Evolutionary conservation across 257 asterid species (phyloP).

Genomic region (Cynanchum wilfordii): DNA sequence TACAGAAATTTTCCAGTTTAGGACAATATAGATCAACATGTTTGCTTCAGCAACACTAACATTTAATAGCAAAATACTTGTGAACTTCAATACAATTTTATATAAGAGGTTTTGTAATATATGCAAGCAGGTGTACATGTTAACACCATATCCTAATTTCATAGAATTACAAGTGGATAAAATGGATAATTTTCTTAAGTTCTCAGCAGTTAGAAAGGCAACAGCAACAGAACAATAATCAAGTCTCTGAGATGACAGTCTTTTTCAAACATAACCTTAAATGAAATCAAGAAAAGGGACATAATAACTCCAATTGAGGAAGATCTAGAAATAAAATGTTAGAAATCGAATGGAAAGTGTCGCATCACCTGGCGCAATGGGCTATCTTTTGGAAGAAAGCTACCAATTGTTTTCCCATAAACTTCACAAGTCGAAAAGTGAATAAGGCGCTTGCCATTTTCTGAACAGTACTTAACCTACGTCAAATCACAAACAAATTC

Average conservation of each 20-base stretch:
- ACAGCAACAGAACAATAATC: not conserved
- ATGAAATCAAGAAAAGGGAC: not conserved
- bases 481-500: slow-evolving; percentile 13
- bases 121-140: not conserved
- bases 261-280: not conserved
- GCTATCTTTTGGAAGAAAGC: slow-evolving; percentile 76
- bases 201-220: too few species aligned
- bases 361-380: slow-evolving; percentile 67
- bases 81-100: not conserved
- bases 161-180: not conserved
- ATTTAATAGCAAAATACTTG: not conserved
- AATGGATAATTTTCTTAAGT: not conserved
- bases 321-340: slow-evolving; percentile 16
- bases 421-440: slow-evolving; percentile 93
- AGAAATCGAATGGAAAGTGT: slow-evolving; percentile 22
- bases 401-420: slow-evolving; percentile 83
- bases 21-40: not conserved
- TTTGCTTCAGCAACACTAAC: not conserved
- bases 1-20: not conserved
- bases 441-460: slow-evolving; percentile 77
- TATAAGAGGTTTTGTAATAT: not conserved
- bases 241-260: not conserved
- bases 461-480: slow-evolving; percentile 89
- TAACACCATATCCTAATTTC: too few species aligned
- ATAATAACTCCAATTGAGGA: not conserved